Base-by-base conservation (phyloP, 129 eudicot species). In the Arctium lappa region DNA sequence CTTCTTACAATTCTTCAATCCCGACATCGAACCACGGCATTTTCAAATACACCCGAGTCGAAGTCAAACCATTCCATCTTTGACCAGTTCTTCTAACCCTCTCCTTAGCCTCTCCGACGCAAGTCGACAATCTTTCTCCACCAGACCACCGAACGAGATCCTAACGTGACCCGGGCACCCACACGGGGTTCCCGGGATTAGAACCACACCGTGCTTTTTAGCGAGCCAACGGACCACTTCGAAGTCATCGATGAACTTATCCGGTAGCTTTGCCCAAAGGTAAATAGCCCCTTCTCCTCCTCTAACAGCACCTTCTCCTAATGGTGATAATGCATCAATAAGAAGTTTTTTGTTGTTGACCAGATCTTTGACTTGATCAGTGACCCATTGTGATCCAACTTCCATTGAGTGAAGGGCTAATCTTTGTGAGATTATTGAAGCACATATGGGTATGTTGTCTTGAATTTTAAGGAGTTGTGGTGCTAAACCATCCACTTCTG, bases 271-370 rank as follows among this genome's bases (percentile, higher is more conserved):
- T 7, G 97, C 99, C 99, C 99, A 96, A 31, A 96, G 83, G 82
- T 93, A 96, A 30, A 96, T 96, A 8, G 98, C 98, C 5, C 99
- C 99, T 88, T 93, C 99, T 74, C 98, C 99, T 42, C 99, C 99
- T 87, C 86, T 93, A 29, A 96, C 96, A 0, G 98, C 87, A 50
- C 87, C 93, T 39, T 88, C 81, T 1, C 98, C 99, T 42, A 96
- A 85, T 31, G 98, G 94, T 13, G 97, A 91, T 65, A 93, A 78
- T 8, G 95, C 99, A 16, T 91, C 98, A 39, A 34, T 81, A 37
- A 96, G 81, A 27, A 96, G 83, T 42, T 84, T 87, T 39, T 97
- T 69, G 84, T 93, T 96, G 76, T 86, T 90, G 63, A 87, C 92
- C 16, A 96, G 92, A 68, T 90, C 94, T 85, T 91, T 89, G 33